Evolutionary conservation across 2,329 filamentous ascomycete genomes (phyloP).

Genomic region (Cytospora schulzeri): DNA sequence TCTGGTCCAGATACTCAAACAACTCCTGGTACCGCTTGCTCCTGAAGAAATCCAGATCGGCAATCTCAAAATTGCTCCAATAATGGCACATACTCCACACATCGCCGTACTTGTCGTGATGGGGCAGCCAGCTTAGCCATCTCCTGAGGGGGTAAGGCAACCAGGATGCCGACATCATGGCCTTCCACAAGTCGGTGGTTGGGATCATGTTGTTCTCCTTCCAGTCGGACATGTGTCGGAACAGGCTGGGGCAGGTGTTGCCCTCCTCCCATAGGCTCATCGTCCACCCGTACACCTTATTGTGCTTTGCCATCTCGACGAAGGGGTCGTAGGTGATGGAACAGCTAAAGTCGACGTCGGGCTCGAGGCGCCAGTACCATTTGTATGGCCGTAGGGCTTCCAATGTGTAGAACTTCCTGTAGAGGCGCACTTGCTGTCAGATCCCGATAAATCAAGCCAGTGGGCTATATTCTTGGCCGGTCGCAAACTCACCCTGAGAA

Average conservation of each 20-base stretch:
- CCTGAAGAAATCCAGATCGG: slow-evolving; percentile 48
- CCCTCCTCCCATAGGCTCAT: slow-evolving; percentile 47
- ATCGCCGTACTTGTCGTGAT: slow-evolving; percentile 44
- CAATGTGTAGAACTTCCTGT: slow-evolving; percentile 47
- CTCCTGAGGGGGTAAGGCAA: slow-evolving; percentile 45
- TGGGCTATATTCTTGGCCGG: not conserved
- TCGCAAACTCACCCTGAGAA: slow-evolving; percentile 44
- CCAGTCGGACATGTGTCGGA: slow-evolving; percentile 45
- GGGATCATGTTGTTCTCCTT: slow-evolving; percentile 41
- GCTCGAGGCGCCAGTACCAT: slow-evolving; percentile 52
- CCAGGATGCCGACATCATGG: slow-evolving; percentile 45
- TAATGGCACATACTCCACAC: slow-evolving; percentile 49
- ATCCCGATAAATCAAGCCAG: not conserved
- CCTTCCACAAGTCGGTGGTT: slow-evolving; percentile 43
- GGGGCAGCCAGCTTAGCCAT: slow-evolving; percentile 40
- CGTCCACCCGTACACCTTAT: slow-evolving; percentile 49
- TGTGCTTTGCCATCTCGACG: slow-evolving; percentile 46
- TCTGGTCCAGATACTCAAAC: slow-evolving; percentile 44
- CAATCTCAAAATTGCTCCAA: slow-evolving; percentile 53
- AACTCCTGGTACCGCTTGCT: slow-evolving; percentile 43
- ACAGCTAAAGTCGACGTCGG: slow-evolving; percentile 48
- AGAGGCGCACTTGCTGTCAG: slow-evolving; percentile 4
- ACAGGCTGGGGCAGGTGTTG: slow-evolving; percentile 45
- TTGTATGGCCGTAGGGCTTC: slow-evolving; percentile 45
- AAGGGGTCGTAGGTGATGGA: slow-evolving; percentile 52